A percentile compares a stretch with the other conserved stretches of the same genome.
Conservation (phyloP, 495 filamentous ascomycete genomes). For the Penicillium paradoxum region DNA sequence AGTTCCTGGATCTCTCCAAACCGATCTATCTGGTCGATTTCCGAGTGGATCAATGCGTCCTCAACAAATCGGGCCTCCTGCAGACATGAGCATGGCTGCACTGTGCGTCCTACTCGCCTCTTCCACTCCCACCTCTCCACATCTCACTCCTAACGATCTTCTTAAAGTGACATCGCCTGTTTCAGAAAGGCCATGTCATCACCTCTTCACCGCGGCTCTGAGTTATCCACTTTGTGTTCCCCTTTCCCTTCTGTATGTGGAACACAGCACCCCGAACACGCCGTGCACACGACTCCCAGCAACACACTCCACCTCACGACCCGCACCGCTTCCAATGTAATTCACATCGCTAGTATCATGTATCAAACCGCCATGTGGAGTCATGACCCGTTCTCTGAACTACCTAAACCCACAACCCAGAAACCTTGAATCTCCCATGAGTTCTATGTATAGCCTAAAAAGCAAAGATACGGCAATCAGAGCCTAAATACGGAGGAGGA, state of each 20-base stretch:
- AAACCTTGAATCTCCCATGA: not conserved
- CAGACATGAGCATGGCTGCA: not conserved
- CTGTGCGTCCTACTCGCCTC: not conserved
- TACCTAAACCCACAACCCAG: not conserved
- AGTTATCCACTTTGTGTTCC: not conserved
- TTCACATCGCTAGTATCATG: not conserved
- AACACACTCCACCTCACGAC: not conserved
- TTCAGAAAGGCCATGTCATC: slow-evolving; percentile 6
- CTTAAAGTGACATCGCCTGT: not conserved
- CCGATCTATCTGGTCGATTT: slow-evolving; percentile 18
- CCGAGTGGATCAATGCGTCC: slow-evolving; percentile 7
- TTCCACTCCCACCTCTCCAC: not conserved
- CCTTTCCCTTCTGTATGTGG: not conserved
- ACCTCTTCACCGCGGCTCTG: slow-evolving; percentile 1
- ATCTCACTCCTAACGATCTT: not conserved
- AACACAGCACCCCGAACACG: not conserved
- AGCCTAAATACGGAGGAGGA: not conserved
- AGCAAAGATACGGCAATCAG: not conserved
- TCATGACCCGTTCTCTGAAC: not conserved
- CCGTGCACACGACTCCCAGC: too few relatives aligned
- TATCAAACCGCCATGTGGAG: slow-evolving; percentile 2
- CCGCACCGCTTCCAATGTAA: not conserved
- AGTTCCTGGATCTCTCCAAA: slow-evolving; percentile 19
- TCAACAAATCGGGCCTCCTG: not conserved
- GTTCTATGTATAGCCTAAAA: slow-evolving; percentile 1